Base-by-base conservation (phyloP, 2,329 filamentous ascomycete genomes). In the Aureobasidium sp. region DNA sequence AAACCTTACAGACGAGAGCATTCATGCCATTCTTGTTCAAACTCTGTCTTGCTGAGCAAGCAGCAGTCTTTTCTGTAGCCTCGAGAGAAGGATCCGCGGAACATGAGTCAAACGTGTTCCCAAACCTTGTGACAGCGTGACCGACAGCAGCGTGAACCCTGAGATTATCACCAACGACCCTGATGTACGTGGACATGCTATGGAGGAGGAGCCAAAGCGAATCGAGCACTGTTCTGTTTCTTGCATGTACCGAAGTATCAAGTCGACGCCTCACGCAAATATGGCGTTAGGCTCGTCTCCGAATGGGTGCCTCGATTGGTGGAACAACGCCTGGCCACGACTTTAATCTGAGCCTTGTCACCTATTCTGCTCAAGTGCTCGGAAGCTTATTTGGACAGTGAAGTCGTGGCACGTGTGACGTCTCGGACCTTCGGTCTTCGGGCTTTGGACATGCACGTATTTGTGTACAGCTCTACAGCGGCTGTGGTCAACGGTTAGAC, bases 211-310 rank as follows among this genome's bases (percentile, higher is more conserved):
- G 37, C n/a, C 55, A 58, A 57, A 47, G 55, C 55, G 39, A 27
- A 58, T 58, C 55, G 55, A 48, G 14, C 41, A 58, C 12, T 20
- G 41, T 31, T 48, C 45, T 42, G 55, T 58, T 47, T 48, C 55
- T 48, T 20, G 42, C 55, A 58, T 58, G 55, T 58, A 39, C 55
- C 55, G 55, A 58, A 58, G 41, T 48, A 58, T 37, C 55, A 47
- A 37, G 41, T 47, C 42, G 15, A 39, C 42, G 42, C 53, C 53
- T 39, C 53, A 31, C 39, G 41, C n/a, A 47, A 22, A 48, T 22
- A 39, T 58, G 42, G 55, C 41, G 55, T 58, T 58, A 47, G 42
- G 55, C 55, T 58, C 42, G 55, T 37, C 55, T 25, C 55, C 55
- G 55, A 58, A 37, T 29, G 42, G 20, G 6, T 17, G 22, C 29